A percentile compares a stretch with the other conserved stretches of the same genome.
phyloP scores from a whole-genome alignment of 2,329 filamentous ascomycete species.

The Byssothecium circinans region DNA sequence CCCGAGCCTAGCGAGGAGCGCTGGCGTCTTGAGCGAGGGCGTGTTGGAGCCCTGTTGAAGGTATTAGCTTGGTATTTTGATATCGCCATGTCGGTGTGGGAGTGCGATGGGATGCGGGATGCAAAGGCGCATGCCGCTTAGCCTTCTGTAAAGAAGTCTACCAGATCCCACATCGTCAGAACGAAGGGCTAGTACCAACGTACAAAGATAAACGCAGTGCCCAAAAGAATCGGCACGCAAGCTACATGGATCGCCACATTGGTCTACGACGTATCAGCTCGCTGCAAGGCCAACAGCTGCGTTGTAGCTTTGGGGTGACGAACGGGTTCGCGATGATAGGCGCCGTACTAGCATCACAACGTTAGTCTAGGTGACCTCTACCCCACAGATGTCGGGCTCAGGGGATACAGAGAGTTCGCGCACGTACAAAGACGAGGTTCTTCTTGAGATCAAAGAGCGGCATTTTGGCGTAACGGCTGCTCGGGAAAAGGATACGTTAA shows the following conservation, averaged over 20 bases:
- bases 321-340: slow-evolving; percentile 75
- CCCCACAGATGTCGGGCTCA: no score
- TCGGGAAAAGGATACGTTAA: no score
- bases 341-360: slow-evolving; percentile 65
- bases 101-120: neutral
- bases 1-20: slow-evolving; percentile 26
- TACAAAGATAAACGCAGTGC: slow-evolving; percentile 72
- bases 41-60: slow-evolving; percentile 57
- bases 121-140: no score
- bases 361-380: neutral
- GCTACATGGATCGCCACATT: slow-evolving; percentile 78
- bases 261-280: slow-evolving; percentile 50
- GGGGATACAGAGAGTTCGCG: no score
- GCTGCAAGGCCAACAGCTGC: no score
- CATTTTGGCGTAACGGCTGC: neutral
- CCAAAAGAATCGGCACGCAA: slow-evolving; percentile 74
- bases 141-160: no score
- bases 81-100: neutral
- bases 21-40: slow-evolving; percentile 40
- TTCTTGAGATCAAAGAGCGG: slow-evolving; percentile 34
- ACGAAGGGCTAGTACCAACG: no score
- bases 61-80: neutral
- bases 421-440: slow-evolving; percentile 36
- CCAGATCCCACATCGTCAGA: no score
- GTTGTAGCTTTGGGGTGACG: slow-evolving; percentile 10